These are phyloP conservation scores for Lindgomyces ingoldianus DNA, from an alignment of 495 filamentous ascomycete genomes.

Conservation along the genomic window DNA sequence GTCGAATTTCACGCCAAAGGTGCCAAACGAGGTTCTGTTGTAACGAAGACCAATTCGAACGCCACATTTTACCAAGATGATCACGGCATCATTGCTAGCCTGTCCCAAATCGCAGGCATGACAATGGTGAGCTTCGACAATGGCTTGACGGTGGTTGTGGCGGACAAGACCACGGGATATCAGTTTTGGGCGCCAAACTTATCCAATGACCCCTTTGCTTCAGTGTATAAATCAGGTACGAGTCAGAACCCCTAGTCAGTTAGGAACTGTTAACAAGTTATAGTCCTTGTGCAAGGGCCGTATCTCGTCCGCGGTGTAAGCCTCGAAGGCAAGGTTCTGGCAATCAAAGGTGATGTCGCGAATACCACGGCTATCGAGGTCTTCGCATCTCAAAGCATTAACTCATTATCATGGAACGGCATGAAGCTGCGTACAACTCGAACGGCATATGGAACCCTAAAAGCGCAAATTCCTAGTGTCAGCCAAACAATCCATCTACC, in stretches of 20 bases:
- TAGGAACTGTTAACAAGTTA: not conserved
- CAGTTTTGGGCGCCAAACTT: slow-evolving; percentile 59
- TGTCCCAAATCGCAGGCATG: slow-evolving; percentile 51
- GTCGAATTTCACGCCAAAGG: slow-evolving; percentile 58
- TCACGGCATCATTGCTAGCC: slow-evolving; percentile 46
- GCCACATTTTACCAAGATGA: slow-evolving; percentile 46
- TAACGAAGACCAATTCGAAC: slow-evolving; percentile 43
- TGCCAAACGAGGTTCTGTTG: slow-evolving; percentile 46
- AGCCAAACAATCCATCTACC: slow-evolving; percentile 25
- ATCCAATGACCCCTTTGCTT: slow-evolving; percentile 53
- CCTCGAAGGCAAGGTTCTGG: slow-evolving; percentile 20
- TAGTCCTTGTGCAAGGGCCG: slow-evolving; percentile 40
- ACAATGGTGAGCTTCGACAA: slow-evolving; percentile 53
- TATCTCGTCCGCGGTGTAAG: slow-evolving; percentile 38
- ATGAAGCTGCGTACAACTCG: slow-evolving; percentile 13
- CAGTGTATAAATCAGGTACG: slow-evolving; percentile 25
- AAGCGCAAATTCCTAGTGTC: slow-evolving; percentile 22
- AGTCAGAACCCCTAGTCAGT: not conserved
- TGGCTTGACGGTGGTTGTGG: slow-evolving; percentile 50
- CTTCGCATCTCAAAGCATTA: slow-evolving; percentile 30
- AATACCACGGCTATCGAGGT: slow-evolving; percentile 37
- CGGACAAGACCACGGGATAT: slow-evolving; percentile 57
- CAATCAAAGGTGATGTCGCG: slow-evolving; percentile 36
- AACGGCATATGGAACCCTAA: slow-evolving; percentile 39
- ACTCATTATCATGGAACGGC: slow-evolving; percentile 39